phyloP scores from a whole-genome alignment of 495 filamentous ascomycete genomes.

The Xylaria intraflava region DNA sequence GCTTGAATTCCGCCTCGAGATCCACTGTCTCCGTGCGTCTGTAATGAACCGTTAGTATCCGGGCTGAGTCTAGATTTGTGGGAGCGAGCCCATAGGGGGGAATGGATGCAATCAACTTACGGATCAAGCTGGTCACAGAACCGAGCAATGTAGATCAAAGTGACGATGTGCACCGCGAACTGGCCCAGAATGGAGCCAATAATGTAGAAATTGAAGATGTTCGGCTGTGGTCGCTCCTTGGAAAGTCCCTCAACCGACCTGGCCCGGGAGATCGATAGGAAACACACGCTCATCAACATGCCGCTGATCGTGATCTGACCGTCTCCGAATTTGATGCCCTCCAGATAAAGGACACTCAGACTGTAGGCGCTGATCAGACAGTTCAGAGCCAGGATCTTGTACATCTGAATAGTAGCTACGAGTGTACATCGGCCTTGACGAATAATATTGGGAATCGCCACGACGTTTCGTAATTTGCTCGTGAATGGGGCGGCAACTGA shows the following conservation, averaged over 20 bases:
- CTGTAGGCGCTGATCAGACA: constrained; percentile 98
- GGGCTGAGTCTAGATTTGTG: constrained; percentile 20
- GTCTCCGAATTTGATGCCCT: constrained; percentile 99
- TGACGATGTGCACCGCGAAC: constrained; percentile 92
- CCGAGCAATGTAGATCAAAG: constrained; percentile 87
- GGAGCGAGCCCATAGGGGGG: background rate
- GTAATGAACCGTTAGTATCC: constrained; percentile 4
- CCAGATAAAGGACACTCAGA: constrained; percentile 89
- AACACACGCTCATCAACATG: constrained; percentile 99
- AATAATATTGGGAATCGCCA: constrained; percentile 97
- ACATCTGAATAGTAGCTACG: constrained; percentile 99
- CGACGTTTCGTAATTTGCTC: constrained; percentile 92
- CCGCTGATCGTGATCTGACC: constrained; percentile 98
- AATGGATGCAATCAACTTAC: no score
- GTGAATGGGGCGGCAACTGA: constrained; percentile 97
- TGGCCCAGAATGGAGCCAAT: constrained; percentile 96
- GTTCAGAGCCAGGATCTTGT: constrained; percentile 98
- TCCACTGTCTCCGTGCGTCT: constrained; percentile 70
- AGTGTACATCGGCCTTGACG: constrained; percentile 94
- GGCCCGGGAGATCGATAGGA: constrained; percentile 91
- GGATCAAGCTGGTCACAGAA: constrained; percentile 79
- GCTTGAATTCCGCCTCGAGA: constrained; percentile 90
- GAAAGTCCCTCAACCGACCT: constrained; percentile 91
- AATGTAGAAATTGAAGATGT: constrained; percentile 99
- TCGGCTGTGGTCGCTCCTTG: constrained; percentile 95